Evolutionary conservation across 2,329 filamentous ascomycete species (phyloP).

Genomic region (Rutstroemia sp.): DNA sequence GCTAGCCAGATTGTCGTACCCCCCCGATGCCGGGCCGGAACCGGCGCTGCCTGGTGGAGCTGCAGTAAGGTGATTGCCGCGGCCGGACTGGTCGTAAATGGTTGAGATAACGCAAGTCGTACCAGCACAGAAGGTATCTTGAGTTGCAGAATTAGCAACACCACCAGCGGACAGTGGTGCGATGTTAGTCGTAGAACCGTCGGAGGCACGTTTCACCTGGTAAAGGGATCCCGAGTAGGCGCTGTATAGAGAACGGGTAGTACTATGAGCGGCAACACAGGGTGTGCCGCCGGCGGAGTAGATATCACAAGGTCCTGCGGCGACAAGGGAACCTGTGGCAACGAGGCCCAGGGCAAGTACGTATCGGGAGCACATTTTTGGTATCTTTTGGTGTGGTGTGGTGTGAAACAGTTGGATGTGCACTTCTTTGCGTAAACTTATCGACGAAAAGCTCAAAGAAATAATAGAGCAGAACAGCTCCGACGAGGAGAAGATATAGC

Average conservation of each 20-base stretch:
- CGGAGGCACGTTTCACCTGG: slow-evolving; percentile 49
- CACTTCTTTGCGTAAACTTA: neutral
- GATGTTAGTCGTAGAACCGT: slow-evolving; percentile 30
- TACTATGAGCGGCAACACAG: slow-evolving; percentile 58
- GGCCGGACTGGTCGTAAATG: slow-evolving; percentile 60
- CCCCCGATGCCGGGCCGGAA: slow-evolving; percentile 45
- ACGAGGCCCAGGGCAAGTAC: slow-evolving; percentile 27
- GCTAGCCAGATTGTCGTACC: slow-evolving; percentile 52
- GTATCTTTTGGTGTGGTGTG: slow-evolving; percentile 13
- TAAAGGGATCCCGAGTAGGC: slow-evolving; percentile 48
- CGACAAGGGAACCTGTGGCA: slow-evolving; percentile 34
- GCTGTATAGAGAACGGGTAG: slow-evolving; percentile 54
- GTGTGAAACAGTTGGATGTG: slow-evolving; percentile 2
- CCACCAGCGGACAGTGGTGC: slow-evolving; percentile 47
- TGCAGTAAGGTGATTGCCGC: slow-evolving; percentile 54
- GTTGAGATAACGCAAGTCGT: slow-evolving; percentile 57
- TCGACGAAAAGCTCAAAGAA: too few relatives aligned
- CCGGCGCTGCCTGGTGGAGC: slow-evolving; percentile 53
- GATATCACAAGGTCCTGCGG: slow-evolving; percentile 53
- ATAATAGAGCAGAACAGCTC: too few relatives aligned
- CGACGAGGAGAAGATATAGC: neutral
- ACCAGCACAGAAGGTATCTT: slow-evolving; percentile 52
- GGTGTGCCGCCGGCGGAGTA: slow-evolving; percentile 51
- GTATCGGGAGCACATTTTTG: slow-evolving; percentile 28
- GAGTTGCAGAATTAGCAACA: slow-evolving; percentile 52